phyloP scores from a whole-genome alignment of 2,329 filamentous ascomycete genomes.

The Cytospora schulzeri region DNA sequence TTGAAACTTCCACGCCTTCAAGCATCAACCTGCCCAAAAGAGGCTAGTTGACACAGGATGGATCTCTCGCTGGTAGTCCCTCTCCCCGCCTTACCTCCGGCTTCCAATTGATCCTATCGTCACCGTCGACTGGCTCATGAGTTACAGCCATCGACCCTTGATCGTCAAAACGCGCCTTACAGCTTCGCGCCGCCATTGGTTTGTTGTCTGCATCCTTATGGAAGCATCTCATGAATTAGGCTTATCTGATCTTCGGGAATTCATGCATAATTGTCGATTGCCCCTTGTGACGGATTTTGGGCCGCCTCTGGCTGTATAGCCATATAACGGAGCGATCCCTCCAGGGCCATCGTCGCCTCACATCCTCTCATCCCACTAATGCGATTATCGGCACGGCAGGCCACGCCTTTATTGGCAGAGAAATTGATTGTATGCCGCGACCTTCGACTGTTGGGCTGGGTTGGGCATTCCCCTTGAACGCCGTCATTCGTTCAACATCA shows the following conservation, averaged over 20 bases:
- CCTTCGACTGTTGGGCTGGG: not conserved
- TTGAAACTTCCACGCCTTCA: not conserved
- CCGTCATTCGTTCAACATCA: not conserved
- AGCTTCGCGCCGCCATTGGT: not conserved
- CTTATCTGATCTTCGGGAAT: not conserved
- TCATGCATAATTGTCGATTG: not conserved
- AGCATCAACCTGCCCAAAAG: not conserved
- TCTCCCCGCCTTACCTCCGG: not conserved
- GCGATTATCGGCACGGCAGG: not conserved
- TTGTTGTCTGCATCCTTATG: not conserved
- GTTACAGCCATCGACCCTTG: not conserved
- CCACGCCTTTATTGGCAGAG: conserved; percentile 4
- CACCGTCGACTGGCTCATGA: conserved; percentile 2
- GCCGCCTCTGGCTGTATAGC: not conserved
- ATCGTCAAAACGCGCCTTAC: not conserved
- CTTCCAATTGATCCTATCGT: not conserved
- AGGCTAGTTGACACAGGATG: not conserved
- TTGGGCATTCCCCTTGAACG: not conserved
- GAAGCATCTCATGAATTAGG: not conserved
- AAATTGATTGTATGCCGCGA: not conserved
- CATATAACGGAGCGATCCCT: conserved; percentile 2
- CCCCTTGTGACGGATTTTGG: not conserved
- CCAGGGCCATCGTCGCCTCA: conserved; percentile 6
- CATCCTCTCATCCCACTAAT: conserved; percentile 1
- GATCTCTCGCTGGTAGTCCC: not conserved